phyloP scores from a whole-genome alignment of 805 yeast species.

The Brettanomyces nanus region DNA sequence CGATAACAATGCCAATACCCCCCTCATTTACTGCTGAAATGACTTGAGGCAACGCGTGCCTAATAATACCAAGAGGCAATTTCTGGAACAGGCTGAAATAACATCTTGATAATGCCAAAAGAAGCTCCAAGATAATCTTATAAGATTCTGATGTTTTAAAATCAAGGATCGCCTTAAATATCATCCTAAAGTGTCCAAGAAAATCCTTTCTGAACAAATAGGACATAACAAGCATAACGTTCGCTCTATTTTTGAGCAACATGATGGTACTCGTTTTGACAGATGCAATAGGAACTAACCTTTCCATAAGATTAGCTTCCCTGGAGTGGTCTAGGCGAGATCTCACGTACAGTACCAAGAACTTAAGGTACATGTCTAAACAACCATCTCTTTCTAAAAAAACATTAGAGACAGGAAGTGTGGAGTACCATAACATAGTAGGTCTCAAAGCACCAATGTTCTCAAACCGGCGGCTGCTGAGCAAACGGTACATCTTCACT shows the following conservation, averaged over 20 bases:
- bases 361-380: conserved; percentile 24
- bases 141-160: conserved; percentile 4
- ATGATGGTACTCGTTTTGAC: conserved; percentile 17
- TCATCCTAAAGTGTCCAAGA: conserved; percentile 12
- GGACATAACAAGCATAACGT: conserved; percentile 23
- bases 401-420: conserved; percentile 8
- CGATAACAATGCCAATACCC: not conserved
- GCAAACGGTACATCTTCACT: conserved; percentile 19
- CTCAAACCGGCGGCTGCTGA: conserved; percentile 21
- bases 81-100: conserved; percentile 8
- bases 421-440: conserved; percentile 7
- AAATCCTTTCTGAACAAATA: conserved; percentile 23
- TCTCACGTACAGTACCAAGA: conserved; percentile 18
- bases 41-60: conserved; percentile 1
- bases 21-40: conserved; percentile 3
- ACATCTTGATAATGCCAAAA: conserved; percentile 9
- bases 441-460: conserved; percentile 15
- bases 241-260: conserved; percentile 23
- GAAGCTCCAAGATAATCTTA: conserved; percentile 9
- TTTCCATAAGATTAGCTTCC: conserved; percentile 21
- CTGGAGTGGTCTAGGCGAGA: conserved; percentile 12
- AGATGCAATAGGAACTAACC: conserved; percentile 27
- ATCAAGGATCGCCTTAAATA: conserved; percentile 11
- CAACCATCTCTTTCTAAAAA: conserved; percentile 20
- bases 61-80: conserved; percentile 12